phyloP scores from a whole-genome alignment of 306 rosid genomes.

The Echinosophora koreensis region DNA sequence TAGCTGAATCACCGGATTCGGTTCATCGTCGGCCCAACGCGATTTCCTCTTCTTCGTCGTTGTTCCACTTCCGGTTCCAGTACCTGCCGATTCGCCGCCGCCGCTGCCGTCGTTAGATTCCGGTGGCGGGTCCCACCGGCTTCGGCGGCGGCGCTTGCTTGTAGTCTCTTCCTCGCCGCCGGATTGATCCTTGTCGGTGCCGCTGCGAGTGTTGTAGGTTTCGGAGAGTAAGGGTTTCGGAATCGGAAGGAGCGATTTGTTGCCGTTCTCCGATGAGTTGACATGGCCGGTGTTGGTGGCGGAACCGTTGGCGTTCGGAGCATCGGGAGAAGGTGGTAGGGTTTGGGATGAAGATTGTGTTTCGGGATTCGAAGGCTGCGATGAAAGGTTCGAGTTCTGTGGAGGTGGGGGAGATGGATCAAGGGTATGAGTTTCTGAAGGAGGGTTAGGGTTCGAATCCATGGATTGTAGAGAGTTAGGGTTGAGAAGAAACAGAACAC shows the following conservation, averaged over 20 bases:
- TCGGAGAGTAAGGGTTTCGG: slow-evolving; percentile 67
- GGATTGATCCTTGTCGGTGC: slow-evolving; percentile 79
- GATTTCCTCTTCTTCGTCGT: slow-evolving; percentile 79
- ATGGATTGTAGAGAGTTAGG: neutral
- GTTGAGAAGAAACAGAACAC: neutral
- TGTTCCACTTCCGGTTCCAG: slow-evolving; percentile 41
- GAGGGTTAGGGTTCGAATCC: neutral
- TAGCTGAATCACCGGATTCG: slow-evolving; percentile 88
- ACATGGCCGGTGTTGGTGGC: slow-evolving; percentile 9
- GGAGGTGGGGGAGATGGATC: neutral
- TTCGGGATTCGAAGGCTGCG: slow-evolving; percentile 1
- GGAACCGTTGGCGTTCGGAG: slow-evolving; percentile 16
- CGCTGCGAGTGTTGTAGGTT: slow-evolving; percentile 81
- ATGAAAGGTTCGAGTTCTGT: neutral
- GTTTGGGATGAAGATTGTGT: slow-evolving; percentile 21
- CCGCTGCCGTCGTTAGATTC: slow-evolving; percentile 59
- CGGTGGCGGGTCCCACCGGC: slow-evolving; percentile 98
- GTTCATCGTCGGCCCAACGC: slow-evolving; percentile 96
- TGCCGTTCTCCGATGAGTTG: slow-evolving; percentile 37
- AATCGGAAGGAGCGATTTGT: slow-evolving; percentile 41
- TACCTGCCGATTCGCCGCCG: slow-evolving; percentile 58
- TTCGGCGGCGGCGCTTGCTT: slow-evolving; percentile 80
- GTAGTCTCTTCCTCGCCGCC: slow-evolving; percentile 96
- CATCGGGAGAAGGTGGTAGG: slow-evolving; percentile 1
- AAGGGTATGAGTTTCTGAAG: slow-evolving; percentile 34